phyloP scores from a whole-genome alignment of 192 early-diverging fungal genomes.

The Powellomyces hirtus region DNA sequence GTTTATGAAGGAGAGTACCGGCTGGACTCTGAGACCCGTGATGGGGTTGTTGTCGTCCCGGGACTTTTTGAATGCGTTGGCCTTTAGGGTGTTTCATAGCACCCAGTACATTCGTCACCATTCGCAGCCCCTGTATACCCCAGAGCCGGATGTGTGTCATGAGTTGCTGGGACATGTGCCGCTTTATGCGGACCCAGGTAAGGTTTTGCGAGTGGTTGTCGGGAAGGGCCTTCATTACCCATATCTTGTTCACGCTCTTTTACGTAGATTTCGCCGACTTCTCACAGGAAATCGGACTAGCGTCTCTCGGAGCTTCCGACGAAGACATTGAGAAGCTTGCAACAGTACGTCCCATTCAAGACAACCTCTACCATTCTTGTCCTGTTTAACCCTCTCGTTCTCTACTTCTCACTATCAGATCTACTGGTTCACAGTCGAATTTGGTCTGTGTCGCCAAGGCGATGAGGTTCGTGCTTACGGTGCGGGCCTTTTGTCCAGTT shows the following conservation, averaged over 20 bases:
- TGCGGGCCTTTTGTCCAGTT: conserved; percentile 87
- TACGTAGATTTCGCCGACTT: conserved; percentile 88
- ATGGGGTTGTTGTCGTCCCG: conserved; percentile 86
- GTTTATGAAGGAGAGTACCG: conserved; percentile 92
- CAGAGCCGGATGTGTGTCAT: conserved; percentile 93
- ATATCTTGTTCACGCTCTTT: no score
- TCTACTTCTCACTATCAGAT: conserved; percentile 4
- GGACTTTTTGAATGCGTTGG: conserved; percentile 94
- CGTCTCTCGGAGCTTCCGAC: conserved; percentile 88
- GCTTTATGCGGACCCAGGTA: conserved; percentile 52
- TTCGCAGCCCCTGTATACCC: conserved; percentile 87
- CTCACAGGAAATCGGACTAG: conserved; percentile 80
- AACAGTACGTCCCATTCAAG: no score
- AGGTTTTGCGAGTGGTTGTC: no score
- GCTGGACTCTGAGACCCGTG: conserved; percentile 90
- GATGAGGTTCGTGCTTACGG: conserved; percentile 84
- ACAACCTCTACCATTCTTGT: no score
- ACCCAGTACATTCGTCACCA: conserved; percentile 98
- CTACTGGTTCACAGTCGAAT: conserved; percentile 93
- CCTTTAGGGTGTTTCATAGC: conserved; percentile 95
- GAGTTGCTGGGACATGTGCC: conserved; percentile 91
- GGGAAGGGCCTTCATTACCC: no score
- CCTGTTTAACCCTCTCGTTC: no score
- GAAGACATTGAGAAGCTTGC: conserved; percentile 88
- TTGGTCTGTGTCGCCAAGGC: conserved; percentile 76